phyloP scores from a whole-genome alignment of 2,329 filamentous ascomycete genomes.

The Botrytis squamosa region DNA sequence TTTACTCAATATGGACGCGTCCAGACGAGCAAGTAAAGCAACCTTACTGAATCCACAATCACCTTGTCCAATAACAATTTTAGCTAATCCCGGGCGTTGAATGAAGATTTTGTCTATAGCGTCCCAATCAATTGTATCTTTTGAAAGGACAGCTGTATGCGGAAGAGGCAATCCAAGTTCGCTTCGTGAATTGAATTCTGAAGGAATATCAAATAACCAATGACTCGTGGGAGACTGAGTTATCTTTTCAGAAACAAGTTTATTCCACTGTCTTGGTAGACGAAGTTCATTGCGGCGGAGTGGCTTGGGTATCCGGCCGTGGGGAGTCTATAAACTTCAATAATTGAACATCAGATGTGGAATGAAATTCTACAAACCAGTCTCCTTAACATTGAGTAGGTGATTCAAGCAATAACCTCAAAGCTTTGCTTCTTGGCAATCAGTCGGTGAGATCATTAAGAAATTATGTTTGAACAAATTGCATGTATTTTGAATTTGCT shows the following conservation, averaged over 20 bases:
- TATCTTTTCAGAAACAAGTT: neutral
- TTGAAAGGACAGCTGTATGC: neutral
- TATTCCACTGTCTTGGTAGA: neutral
- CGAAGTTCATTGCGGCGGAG: conserved; percentile 1
- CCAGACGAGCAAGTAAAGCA: neutral
- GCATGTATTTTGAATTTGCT: neutral
- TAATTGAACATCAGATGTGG: neutral
- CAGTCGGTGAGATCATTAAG: neutral
- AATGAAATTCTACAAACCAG: neutral
- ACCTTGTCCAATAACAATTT: neutral
- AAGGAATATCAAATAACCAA: conserved; percentile 5
- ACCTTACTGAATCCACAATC: neutral
- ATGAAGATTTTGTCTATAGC: neutral
- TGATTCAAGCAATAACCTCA: neutral
- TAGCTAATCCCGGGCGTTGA: neutral
- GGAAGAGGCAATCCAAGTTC: neutral
- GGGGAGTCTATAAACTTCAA: conserved; percentile 1
- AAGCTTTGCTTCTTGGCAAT: neutral
- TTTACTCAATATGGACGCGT: neutral
- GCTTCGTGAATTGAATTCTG: neutral
- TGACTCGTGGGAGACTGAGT: neutral
- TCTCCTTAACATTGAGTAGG: neutral
- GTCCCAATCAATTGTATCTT: conserved; percentile 5
- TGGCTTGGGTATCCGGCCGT: neutral
- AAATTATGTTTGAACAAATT: neutral